Base-by-base conservation (phyloP, 176 grass and related monocot genomes). In the Oryza glaberrima region DNA sequence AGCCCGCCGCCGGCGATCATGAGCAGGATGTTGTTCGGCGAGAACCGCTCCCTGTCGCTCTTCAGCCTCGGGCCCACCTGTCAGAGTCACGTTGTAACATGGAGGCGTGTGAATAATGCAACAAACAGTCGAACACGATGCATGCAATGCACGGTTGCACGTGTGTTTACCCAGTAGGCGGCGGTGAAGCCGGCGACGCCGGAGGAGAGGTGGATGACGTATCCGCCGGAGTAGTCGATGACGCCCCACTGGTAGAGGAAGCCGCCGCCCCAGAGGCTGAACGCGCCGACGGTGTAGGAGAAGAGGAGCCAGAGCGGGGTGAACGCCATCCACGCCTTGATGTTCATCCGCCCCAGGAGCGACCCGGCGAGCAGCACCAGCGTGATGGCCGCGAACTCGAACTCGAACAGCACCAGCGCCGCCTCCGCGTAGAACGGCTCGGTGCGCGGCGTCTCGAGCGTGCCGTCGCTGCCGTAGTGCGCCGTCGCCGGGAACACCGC, bases 321-420 rank as follows among this genome's bases (percentile, higher is more conserved):
- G 76, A 96, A 96, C 0, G 77, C 91, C 94, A 96, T 96, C 94
- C 94, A 96, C 13, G 91, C 91, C 74, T 65, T 93, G 84, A 93
- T 93, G 84, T 93, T 96, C 91, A 96, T 96, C 26, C 94, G 77
- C 11, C 94, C 94, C 4, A 93, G 81, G 63, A 96, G 86, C 15
- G 94, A 89, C 1, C 94, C 94, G 0, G 94, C 94, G 7, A 96
- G 88, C 54, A 96, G 91, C 72, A 93, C 86, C 47, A 96, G 72
- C 68, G 94, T 96, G 77, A 93, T 81, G 76, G 84, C 88, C 2
- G 87, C 91, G 87, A 91, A 80, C 91, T 87, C 80, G 78, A 93
- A 96, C 82, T 96, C 70, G 80, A 96, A 96, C 51, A 89, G 74
- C 82, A 93, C 94, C 52, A 96, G 73, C 44, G 91, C 23, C 25